Evolutionary conservation across 805 yeast genomes (phyloP).

Genomic region (Starmerella vaccinii): DNA sequence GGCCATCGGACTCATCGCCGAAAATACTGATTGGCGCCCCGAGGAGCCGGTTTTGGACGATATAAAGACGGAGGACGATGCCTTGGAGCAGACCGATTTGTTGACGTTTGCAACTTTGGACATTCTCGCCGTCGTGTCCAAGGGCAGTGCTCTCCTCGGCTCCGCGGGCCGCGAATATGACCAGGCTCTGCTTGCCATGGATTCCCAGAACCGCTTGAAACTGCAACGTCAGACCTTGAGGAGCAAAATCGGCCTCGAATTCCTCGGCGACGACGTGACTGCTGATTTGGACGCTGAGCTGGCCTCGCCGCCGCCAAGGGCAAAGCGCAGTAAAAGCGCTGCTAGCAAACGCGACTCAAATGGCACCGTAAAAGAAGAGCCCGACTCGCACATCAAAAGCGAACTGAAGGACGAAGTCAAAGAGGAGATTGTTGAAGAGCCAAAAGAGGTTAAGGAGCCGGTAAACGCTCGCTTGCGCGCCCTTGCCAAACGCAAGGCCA

Average conservation of each 20-base stretch:
- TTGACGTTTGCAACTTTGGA: constrained; percentile 32
- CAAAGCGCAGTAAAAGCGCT: constrained; percentile 11
- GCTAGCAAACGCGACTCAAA: not conserved
- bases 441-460: constrained; percentile 10
- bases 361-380: constrained; percentile 13
- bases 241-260: constrained; percentile 38
- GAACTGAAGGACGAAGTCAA: constrained; percentile 16
- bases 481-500: constrained; percentile 86
- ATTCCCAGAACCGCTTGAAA: constrained; percentile 40
- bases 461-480: constrained; percentile 65
- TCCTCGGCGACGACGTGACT: constrained; percentile 31
- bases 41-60: constrained; percentile 32
- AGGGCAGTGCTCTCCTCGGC: constrained; percentile 48
- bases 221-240: constrained; percentile 41
- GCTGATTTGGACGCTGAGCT: constrained; percentile 28
- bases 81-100: constrained; percentile 20
- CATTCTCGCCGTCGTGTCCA: constrained; percentile 31
- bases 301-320: constrained; percentile 17
- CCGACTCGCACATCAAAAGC: constrained; percentile 4
- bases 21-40: constrained; percentile 81
- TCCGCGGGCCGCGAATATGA: constrained; percentile 45
- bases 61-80: constrained; percentile 24
- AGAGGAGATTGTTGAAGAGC: constrained; percentile 7
- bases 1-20: constrained; percentile 88
- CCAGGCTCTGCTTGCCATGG: constrained; percentile 32